phyloP scores from a whole-genome alignment of 2,329 filamentous ascomycete genomes.

The Gaeumannomyces sp. region DNA sequence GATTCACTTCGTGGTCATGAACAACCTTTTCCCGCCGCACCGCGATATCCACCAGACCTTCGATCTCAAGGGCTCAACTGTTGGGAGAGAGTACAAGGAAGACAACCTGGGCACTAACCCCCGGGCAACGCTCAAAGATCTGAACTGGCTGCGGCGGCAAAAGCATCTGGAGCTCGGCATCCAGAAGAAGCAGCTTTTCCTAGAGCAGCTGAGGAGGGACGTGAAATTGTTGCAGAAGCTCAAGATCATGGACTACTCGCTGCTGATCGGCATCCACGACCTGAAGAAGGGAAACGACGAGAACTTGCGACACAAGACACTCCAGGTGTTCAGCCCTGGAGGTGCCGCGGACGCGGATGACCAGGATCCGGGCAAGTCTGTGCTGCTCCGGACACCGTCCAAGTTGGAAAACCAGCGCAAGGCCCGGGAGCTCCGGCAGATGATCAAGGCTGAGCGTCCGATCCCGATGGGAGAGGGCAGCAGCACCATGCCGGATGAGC shows the following conservation, averaged over 20 bases:
- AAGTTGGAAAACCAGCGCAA: conserved; percentile 89
- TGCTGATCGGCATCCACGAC: conserved; percentile 92
- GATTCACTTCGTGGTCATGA: conserved; percentile 99
- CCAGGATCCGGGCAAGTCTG: conserved; percentile 44
- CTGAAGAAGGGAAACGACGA: conserved; percentile 87
- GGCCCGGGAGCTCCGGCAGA: conserved; percentile 82
- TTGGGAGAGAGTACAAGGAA: conserved; percentile 86
- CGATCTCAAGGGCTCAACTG: conserved; percentile 92
- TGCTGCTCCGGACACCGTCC: conserved; percentile 83
- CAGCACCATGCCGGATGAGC: conserved; percentile 84
- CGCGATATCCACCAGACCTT: conserved; percentile 96
- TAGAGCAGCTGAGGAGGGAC: conserved; percentile 83
- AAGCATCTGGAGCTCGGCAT: conserved; percentile 83
- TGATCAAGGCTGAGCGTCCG: conserved; percentile 87
- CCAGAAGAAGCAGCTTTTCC: conserved; percentile 78
- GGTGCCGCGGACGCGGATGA: conserved; percentile 54
- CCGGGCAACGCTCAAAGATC: conserved; percentile 86
- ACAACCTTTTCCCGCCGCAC: conserved; percentile 96
- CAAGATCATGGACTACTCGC: conserved; percentile 98
- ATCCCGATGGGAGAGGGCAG: conserved; percentile 82
- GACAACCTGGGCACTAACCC: conserved; percentile 85
- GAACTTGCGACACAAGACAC: conserved; percentile 79
- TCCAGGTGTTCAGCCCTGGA: conserved; percentile 90
- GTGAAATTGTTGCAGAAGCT: conserved; percentile 80
- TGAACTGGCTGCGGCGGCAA: conserved; percentile 90